phyloP scores from a whole-genome alignment of 139 green algal genomes.

The Chlorella sp. region DNA sequence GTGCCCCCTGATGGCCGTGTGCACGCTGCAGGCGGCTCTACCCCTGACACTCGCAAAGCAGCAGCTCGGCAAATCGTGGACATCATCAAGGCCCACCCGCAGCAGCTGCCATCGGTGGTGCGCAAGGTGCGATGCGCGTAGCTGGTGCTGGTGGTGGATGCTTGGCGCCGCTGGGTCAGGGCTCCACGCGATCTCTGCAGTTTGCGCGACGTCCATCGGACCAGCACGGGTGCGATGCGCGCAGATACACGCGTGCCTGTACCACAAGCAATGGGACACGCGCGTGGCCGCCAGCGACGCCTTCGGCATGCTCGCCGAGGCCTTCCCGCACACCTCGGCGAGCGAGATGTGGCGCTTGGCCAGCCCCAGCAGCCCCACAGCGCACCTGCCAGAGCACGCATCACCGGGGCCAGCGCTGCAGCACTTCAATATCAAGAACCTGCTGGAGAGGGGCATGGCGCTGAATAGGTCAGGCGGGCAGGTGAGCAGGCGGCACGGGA shows the following conservation, averaged over 20 bases:
- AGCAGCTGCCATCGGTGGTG: slow-evolving; percentile 67
- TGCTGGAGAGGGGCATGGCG: slow-evolving; percentile 65
- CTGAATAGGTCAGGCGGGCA: slow-evolving; percentile 75
- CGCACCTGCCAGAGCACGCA: not conserved
- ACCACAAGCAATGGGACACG: slow-evolving; percentile 73
- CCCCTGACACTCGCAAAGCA: slow-evolving; percentile 56
- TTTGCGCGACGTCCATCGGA: not conserved
- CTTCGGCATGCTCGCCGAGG: slow-evolving; percentile 65
- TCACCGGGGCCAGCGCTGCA: not conserved
- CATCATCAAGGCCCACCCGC: slow-evolving; percentile 61
- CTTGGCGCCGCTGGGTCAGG: too few species aligned
- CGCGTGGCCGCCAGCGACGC: slow-evolving; percentile 68
- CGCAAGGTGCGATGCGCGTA: slow-evolving; percentile 39
- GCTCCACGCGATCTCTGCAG: too few species aligned
- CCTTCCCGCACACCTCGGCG: slow-evolving; percentile 56
- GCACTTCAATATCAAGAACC: slow-evolving; percentile 53
- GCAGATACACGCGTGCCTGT: slow-evolving; percentile 61
- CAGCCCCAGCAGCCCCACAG: slow-evolving; percentile 1
- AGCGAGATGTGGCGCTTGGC: slow-evolving; percentile 32
- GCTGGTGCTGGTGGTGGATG: not conserved
- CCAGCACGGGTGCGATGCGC: not conserved
- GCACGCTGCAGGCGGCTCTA: slow-evolving; percentile 70
- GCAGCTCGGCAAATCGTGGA: slow-evolving; percentile 75
- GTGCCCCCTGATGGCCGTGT: too few species aligned
- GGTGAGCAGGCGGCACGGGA: slow-evolving; percentile 25